Conservation (phyloP, 2,329 filamentous ascomycete species). For the Fusarium tjaetaba region DNA sequence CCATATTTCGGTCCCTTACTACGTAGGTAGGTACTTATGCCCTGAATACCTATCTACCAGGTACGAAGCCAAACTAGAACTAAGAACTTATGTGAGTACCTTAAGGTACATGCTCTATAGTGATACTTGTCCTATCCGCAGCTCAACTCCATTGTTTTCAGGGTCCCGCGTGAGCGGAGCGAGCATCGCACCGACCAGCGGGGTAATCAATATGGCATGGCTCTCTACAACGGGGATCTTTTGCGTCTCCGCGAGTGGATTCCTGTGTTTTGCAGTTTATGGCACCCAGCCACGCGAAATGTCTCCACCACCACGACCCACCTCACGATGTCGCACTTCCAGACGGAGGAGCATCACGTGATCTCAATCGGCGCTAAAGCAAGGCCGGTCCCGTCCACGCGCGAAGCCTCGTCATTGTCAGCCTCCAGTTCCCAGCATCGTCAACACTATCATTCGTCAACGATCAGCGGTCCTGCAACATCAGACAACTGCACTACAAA, state of each 20-base stretch:
- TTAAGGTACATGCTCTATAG: slow-evolving; percentile 1
- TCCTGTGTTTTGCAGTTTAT: slow-evolving; percentile 34
- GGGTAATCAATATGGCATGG: slow-evolving; percentile 30
- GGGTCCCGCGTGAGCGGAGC: slow-evolving; percentile 26
- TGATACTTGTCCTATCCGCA: slow-evolving; percentile 22
- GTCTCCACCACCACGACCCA: not conserved
- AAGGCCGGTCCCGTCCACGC: slow-evolving; percentile 17
- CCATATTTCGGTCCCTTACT: not conserved
- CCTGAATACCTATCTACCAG: not conserved
- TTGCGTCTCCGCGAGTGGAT: slow-evolving; percentile 30
- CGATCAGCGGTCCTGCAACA: not conserved
- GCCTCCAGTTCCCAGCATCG: slow-evolving; percentile 31
- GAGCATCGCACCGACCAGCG: slow-evolving; percentile 33
- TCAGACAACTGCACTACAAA: not conserved
- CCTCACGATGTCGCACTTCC: not conserved
- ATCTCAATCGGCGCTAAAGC: slow-evolving; percentile 20
- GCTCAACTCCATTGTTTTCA: slow-evolving; percentile 19
- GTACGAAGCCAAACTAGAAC: slow-evolving; percentile 5
- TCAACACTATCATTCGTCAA: slow-evolving; percentile 22
- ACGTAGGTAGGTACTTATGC: not conserved
- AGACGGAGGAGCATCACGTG: slow-evolving; percentile 19
- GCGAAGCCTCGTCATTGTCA: slow-evolving; percentile 46
- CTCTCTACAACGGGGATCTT: slow-evolving; percentile 30
- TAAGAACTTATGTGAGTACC: not conserved
- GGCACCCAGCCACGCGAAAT: slow-evolving; percentile 22